Evolutionary conservation across 2,329 filamentous ascomycete species (phyloP).

Genomic region (Parastagonospora avenae): DNA sequence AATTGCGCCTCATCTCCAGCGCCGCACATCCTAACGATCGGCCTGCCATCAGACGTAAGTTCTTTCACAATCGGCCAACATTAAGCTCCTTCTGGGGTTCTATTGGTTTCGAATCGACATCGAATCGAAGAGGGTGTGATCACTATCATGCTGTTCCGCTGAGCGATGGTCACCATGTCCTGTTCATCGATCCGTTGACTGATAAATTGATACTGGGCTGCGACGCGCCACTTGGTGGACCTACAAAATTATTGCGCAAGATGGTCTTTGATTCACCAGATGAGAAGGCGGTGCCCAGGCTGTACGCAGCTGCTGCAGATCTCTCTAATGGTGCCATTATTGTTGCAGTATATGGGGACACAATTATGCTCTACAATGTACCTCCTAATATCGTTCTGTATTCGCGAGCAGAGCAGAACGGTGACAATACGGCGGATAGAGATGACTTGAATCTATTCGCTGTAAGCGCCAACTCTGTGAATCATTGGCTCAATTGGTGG

Average conservation of each 20-base stretch:
- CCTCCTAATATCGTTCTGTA: conserved; percentile 56
- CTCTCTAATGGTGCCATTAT: conserved; percentile 63
- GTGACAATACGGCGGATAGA: too few species aligned
- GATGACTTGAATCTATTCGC: too few species aligned
- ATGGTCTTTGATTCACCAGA: conserved; percentile 58
- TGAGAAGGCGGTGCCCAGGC: conserved; percentile 48
- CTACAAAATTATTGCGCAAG: conserved; percentile 63
- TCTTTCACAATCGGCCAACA: conserved; percentile 22
- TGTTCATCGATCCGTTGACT: conserved; percentile 67
- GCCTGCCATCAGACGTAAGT: conserved; percentile 27
- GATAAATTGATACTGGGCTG: conserved; percentile 64
- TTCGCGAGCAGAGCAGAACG: conserved; percentile 34
- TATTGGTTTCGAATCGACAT: conserved; percentile 25
- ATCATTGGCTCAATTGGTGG: conserved; percentile 43
- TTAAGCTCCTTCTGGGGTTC: conserved; percentile 27
- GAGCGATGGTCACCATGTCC: conserved; percentile 67
- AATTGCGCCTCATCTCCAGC: conserved; percentile 67
- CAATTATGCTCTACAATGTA: conserved; percentile 65
- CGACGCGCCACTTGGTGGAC: conserved; percentile 63
- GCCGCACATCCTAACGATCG: conserved; percentile 53
- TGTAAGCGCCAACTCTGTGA: too few species aligned
- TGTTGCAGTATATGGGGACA: conserved; percentile 60
- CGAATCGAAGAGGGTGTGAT: conserved; percentile 48
- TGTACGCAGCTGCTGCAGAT: conserved; percentile 64
- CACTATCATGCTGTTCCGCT: conserved; percentile 69